These are phyloP conservation scores for Skeletonema tropicum DNA, from an alignment of 108 stramenopile species.

Conservation along the genomic window DNA sequence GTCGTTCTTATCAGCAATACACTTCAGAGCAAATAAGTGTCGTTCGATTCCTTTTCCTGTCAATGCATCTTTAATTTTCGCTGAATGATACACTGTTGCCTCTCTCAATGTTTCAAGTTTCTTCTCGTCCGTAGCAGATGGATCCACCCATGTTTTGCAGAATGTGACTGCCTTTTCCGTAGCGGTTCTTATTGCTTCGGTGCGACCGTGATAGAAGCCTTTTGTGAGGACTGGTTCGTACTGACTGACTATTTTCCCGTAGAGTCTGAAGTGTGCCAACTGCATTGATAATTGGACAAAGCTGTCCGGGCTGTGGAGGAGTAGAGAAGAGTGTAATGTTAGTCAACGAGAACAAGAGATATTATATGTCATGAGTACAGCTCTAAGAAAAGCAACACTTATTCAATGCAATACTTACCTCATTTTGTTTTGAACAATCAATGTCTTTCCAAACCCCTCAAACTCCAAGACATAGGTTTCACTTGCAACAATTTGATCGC, in stretches of 20 bases:
- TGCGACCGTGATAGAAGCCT: conserved; percentile 84
- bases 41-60: conserved; percentile 79
- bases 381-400: not conserved
- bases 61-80: conserved; percentile 69
- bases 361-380: not conserved
- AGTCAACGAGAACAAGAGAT: not conserved
- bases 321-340: not conserved
- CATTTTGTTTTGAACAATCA: conserved; percentile 78
- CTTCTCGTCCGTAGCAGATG: conserved; percentile 42
- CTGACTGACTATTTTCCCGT: conserved; percentile 75
- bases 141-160: conserved; percentile 58
- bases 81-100: conserved; percentile 67
- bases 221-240: conserved; percentile 86
- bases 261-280: conserved; percentile 82
- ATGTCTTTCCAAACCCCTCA: conserved; percentile 69
- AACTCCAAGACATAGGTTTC: conserved; percentile 83
- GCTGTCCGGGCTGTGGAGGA: conserved; percentile 71
- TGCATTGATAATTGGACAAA: conserved; percentile 81
- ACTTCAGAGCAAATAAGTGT: conserved; percentile 83
- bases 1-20: conserved; percentile 75
- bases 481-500: conserved; percentile 78
- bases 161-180: conserved; percentile 68
- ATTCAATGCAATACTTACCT: conserved; percentile 18
- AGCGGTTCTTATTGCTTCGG: conserved; percentile 84
- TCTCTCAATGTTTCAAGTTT: conserved; percentile 64